Evolutionary conservation across 495 filamentous ascomycete species (phyloP).

Genomic region (Neurospora terricola): DNA sequence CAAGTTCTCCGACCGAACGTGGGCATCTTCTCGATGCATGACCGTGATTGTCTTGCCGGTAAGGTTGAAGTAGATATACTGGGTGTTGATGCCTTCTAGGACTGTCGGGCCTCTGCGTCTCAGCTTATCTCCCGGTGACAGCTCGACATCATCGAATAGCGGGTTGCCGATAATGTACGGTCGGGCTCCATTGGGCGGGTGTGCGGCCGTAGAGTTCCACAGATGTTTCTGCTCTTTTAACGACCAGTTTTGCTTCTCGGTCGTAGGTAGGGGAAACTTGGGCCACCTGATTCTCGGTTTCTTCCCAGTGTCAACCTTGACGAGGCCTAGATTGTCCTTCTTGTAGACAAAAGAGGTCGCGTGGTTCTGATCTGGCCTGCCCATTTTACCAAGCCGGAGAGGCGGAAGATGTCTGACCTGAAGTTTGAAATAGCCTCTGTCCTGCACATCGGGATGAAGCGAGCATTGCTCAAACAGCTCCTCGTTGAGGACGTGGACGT

Average conservation of each 20-base stretch:
- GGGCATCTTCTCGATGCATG: conserved; percentile 26
- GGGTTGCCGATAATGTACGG: conserved; percentile 27
- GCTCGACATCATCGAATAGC: conserved; percentile 22
- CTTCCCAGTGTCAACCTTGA: conserved; percentile 24
- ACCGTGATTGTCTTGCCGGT: conserved; percentile 23
- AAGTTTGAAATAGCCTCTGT: conserved; percentile 24
- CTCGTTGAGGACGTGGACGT: conserved; percentile 21
- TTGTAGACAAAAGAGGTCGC: conserved; percentile 22
- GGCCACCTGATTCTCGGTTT: conserved; percentile 12
- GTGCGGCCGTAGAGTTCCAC: conserved; percentile 19
- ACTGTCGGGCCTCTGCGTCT: conserved; percentile 14
- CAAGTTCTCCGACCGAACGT: conserved; percentile 25
- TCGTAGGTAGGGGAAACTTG: conserved; percentile 14
- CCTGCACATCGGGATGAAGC: conserved; percentile 14
- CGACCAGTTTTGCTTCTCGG: conserved; percentile 14
- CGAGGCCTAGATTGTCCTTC: conserved; percentile 11
- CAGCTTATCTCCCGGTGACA: conserved; percentile 23
- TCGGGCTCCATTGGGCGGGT: conserved; percentile 16
- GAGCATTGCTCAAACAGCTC: conserved; percentile 21
- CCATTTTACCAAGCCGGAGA: conserved; percentile 12
- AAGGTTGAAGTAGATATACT: conserved; percentile 28
- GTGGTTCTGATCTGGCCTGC: conserved; percentile 17
- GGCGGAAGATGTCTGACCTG: conserved; percentile 17
- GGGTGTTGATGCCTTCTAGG: conserved; percentile 25
- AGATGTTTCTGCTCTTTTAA: conserved; percentile 17